Conservation (phyloP, 495 filamentous ascomycete species). For the Aspergillus avenaceus region DNA sequence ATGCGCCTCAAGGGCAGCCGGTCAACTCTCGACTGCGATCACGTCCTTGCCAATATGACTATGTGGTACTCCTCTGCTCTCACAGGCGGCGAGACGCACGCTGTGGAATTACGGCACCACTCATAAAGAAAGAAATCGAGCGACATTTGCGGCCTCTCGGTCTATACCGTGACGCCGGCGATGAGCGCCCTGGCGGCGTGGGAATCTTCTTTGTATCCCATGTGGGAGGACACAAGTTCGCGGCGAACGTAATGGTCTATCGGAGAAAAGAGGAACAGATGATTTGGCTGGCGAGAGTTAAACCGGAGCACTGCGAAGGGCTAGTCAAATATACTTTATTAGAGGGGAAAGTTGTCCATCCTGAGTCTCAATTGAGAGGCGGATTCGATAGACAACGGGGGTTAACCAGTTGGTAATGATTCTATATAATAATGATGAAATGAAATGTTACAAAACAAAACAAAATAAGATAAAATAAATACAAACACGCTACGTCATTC, state of each 20-base stretch:
- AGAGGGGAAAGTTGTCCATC: conserved; percentile 90
- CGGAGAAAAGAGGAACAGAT: conserved; percentile 70
- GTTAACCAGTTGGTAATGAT: conserved; percentile 76
- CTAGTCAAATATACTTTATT: conserved; percentile 84
- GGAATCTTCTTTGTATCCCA: conserved; percentile 95
- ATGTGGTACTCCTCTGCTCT: conserved; percentile 89
- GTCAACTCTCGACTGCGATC: conserved; percentile 31
- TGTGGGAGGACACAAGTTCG: conserved; percentile 92
- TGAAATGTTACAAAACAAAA: background rate
- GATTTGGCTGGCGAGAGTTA: conserved; percentile 87
- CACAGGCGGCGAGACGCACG: conserved; percentile 88
- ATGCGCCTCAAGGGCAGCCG: conserved; percentile 50
- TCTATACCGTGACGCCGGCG: conserved; percentile 79
- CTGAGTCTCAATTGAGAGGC: conserved; percentile 75
- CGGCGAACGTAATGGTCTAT: conserved; percentile 88
- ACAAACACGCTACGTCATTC: conserved; percentile 25
- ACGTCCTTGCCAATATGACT: conserved; percentile 71
- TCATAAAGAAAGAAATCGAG: conserved; percentile 81
- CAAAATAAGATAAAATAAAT: background rate
- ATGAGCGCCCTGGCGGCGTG: conserved; percentile 79
- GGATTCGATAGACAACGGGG: conserved; percentile 80
- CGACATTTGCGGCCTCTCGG: conserved; percentile 81
- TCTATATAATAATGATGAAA: no score
- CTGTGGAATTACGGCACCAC: conserved; percentile 86
- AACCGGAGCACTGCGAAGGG: conserved; percentile 89